Base-by-base conservation (phyloP, 495 filamentous ascomycete species). In the Penicillium atrosanguineum region DNA sequence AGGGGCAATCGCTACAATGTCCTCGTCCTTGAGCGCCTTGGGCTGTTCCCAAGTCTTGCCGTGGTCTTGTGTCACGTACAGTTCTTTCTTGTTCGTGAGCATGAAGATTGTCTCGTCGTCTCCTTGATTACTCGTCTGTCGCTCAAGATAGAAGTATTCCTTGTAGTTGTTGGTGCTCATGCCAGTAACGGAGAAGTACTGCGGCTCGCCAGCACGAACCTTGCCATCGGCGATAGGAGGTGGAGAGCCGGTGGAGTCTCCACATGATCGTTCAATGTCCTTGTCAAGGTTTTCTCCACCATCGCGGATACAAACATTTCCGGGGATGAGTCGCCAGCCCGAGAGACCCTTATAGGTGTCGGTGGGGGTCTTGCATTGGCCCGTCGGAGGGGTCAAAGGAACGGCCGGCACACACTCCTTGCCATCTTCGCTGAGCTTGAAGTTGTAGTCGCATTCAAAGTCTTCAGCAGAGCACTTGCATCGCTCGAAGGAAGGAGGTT, bases 401-500 rank as follows among this genome's bases (percentile, higher is more conserved):
- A 81, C 85, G 14, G 83, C 76, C 0, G 83, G 79, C 6, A 83
- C 68, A 62, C 94, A 98, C 39, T 74, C 71, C 40, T 82, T 79
- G 31, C 78, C 69, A 50, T 88, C 82, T n/a, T 85, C 79, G 40
- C 75, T 78, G 44, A 74, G 77, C 40, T 83, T 71, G 64, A 94
- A 97, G 65, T 93, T 92, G 75, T 86, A 95, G 64, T 97, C 90
- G 68, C 94, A 98, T 69, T 98, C 94, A 62, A 89, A 98, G 69
- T 98, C 94, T 31, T 78, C 74, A 11, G 85, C 79, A 0, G 83
- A 83, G 73, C 94, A 98, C 19, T 87, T 80, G 77, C 94, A 98
- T 28, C 77, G 67, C 54, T 87, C 78, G 26, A 80, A 84, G 31
- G 81, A 70, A 3, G 85, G 79, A 16, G 76, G 59, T 0, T 87